Evolutionary conservation across 495 filamentous ascomycete genomes (phyloP).

Genomic region (Aspergillus funiculosus): DNA sequence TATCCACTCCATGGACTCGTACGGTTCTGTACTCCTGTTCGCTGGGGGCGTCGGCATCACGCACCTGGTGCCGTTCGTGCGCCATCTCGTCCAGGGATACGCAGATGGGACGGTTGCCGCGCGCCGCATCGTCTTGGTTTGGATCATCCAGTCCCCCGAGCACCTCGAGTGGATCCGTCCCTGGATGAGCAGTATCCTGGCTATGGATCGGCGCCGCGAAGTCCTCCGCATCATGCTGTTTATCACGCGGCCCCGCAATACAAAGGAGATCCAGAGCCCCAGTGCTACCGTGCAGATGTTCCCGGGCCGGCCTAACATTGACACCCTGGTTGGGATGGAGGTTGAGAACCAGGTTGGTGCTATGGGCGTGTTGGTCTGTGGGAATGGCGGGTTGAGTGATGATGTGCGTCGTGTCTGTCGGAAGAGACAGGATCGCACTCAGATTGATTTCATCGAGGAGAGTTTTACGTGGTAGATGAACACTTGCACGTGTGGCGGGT

Average conservation of each 20-base stretch:
- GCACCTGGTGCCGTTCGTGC: slow-evolving; percentile 85
- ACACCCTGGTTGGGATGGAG: slow-evolving; percentile 69
- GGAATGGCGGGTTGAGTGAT: slow-evolving; percentile 76
- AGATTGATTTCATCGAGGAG: slow-evolving; percentile 82
- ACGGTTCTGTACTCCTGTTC: slow-evolving; percentile 84
- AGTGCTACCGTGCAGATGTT: slow-evolving; percentile 77
- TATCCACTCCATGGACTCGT: slow-evolving; percentile 76
- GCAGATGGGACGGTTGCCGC: slow-evolving; percentile 70
- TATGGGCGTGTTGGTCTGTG: slow-evolving; percentile 87
- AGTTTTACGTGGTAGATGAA: slow-evolving; percentile 72
- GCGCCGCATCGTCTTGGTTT: slow-evolving; percentile 74
- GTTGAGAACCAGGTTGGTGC: slow-evolving; percentile 71
- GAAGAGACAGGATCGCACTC: slow-evolving; percentile 53
- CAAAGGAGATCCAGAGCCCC: slow-evolving; percentile 64
- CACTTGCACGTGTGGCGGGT: background rate
- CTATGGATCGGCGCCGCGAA: slow-evolving; percentile 69
- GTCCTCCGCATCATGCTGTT: slow-evolving; percentile 80
- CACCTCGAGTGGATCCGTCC: slow-evolving; percentile 88
- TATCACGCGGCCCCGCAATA: slow-evolving; percentile 71
- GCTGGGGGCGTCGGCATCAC: slow-evolving; percentile 93
- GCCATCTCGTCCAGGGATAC: slow-evolving; percentile 68
- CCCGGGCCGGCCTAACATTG: slow-evolving; percentile 74
- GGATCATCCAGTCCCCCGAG: slow-evolving; percentile 84
- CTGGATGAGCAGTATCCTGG: slow-evolving; percentile 85
- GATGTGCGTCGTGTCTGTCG: slow-evolving; percentile 73